A percentile compares a stretch with the other conserved stretches of the same genome.
These are phyloP conservation scores for Suillus brevipes DNA, from an alignment of 768 basidiomycete species.

Conservation along the genomic window DNA sequence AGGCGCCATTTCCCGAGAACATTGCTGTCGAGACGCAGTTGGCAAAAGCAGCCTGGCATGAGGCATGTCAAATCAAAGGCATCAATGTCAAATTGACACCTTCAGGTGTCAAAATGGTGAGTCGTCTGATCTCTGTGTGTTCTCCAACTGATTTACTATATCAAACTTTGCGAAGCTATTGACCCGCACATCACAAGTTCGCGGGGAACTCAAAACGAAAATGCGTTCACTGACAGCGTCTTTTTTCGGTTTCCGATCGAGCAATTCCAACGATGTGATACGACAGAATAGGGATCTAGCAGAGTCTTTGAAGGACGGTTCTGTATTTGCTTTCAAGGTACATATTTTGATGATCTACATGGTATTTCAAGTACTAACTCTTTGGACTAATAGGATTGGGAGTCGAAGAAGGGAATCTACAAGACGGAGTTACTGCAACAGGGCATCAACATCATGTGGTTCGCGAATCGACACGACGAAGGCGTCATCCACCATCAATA, in stretches of 20 bases:
- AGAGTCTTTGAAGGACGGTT: slow-evolving; percentile 8
- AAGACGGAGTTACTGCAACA: slow-evolving; percentile 27
- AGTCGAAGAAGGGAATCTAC: slow-evolving; percentile 22
- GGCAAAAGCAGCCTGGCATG: slow-evolving; percentile 5
- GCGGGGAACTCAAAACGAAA: slow-evolving; percentile 12
- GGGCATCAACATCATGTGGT: slow-evolving; percentile 26
- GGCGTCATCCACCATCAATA: slow-evolving; percentile 21
- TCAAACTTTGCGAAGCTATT: not conserved
- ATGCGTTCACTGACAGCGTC: not conserved
- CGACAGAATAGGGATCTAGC: slow-evolving; percentile 6
- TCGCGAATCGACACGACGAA: slow-evolving; percentile 26
- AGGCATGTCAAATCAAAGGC: slow-evolving; percentile 7
- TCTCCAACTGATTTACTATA: not conserved
- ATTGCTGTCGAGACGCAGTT: not conserved
- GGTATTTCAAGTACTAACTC: not conserved
- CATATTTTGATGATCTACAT: not conserved
- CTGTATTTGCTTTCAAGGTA: slow-evolving; percentile 10
- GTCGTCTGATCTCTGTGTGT: not conserved
- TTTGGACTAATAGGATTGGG: slow-evolving; percentile 3
- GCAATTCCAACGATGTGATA: not conserved
- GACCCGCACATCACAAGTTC: slow-evolving; percentile 12
- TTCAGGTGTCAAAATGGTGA: not conserved
- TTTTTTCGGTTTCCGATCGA: slow-evolving; percentile 6
- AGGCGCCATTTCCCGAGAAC: slow-evolving; percentile 20
- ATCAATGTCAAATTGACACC: slow-evolving; percentile 6